Conservation (phyloP, 106 monocot genomes). For the Amphibolis antarctica region DNA sequence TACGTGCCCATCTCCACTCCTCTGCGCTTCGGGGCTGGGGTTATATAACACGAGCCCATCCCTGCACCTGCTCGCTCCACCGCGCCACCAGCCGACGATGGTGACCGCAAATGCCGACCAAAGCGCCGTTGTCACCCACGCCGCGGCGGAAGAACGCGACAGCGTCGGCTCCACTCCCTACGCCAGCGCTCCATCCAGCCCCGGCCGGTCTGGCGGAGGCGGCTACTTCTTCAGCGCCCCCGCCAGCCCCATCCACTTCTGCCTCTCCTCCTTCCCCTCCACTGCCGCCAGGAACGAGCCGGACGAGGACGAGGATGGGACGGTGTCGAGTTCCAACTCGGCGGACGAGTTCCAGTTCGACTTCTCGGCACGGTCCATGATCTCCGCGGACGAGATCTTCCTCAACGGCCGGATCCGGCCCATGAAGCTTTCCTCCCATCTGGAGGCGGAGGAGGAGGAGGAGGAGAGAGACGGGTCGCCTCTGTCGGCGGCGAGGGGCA, state of each 20-base stretch:
- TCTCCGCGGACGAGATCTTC: constrained; percentile 68
- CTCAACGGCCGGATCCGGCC: constrained; percentile 72
- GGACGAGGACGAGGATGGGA: neutral
- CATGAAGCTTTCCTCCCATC: constrained; percentile 34
- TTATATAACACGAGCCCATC: too few relatives aligned
- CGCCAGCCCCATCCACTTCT: constrained; percentile 54
- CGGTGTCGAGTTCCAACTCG: neutral
- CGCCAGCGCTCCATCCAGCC: constrained; percentile 42
- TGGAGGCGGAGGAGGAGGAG: constrained; percentile 18
- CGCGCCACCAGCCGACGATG: too few relatives aligned
- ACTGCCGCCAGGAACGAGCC: neutral
- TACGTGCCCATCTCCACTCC: too few relatives aligned
- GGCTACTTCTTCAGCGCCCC: constrained; percentile 53
- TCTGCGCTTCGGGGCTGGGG: too few relatives aligned
- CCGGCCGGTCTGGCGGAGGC: constrained; percentile 14
- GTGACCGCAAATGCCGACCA: too few relatives aligned
- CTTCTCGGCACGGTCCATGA: constrained; percentile 31
- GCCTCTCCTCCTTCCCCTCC: constrained; percentile 26
- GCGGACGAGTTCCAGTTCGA: constrained; percentile 36
- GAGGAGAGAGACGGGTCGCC: neutral
- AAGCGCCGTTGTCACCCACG: too few relatives aligned
- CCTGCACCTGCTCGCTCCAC: too few relatives aligned
- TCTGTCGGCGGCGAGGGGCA: constrained; percentile 8
- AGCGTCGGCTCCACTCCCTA: constrained; percentile 9
- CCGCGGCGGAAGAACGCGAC: neutral